Evolutionary conservation across 805 yeast genomes (phyloP).

Genomic region (Candida michaelii): DNA sequence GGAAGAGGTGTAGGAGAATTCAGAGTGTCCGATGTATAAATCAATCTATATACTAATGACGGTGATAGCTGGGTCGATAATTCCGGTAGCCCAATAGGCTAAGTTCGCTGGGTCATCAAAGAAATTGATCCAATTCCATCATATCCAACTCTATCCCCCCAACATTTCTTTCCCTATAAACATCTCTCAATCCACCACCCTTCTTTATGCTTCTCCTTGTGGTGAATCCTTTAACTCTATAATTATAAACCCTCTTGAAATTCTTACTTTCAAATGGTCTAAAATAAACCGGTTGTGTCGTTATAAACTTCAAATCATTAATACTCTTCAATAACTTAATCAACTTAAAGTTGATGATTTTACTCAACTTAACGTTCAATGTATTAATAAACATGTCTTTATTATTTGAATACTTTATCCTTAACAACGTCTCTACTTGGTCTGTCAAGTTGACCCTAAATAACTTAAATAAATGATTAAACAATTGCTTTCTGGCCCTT

Average conservation of each 20-base stretch:
- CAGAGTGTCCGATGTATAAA: not conserved
- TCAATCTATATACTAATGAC: not conserved
- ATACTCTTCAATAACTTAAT: constrained; percentile 24
- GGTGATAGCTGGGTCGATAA: too few species aligned
- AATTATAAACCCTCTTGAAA: constrained; percentile 16
- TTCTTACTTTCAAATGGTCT: constrained; percentile 11
- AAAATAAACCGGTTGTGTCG: constrained; percentile 22
- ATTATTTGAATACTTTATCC: constrained; percentile 36
- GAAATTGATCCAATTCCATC: constrained; percentile 8
- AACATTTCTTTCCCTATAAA: not conserved
- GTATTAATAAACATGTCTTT: constrained; percentile 29
- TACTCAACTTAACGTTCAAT: constrained; percentile 25
- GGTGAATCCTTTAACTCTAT: constrained; percentile 5
- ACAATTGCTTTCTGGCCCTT: constrained; percentile 17
- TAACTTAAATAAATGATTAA: constrained; percentile 35
- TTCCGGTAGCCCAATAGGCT: too few species aligned
- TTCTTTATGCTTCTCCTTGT: not conserved
- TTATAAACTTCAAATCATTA: constrained; percentile 19
- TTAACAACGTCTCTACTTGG: constrained; percentile 35
- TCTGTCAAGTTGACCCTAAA: constrained; percentile 38
- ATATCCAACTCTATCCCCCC: constrained; percentile 2
- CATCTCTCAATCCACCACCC: not conserved
- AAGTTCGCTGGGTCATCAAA: constrained; percentile 1
- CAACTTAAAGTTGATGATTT: constrained; percentile 26
- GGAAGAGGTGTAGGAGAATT: too few species aligned